Conservation (phyloP, 1,284 basidiomycete species). For the Microbotryomycetes sp. region DNA sequence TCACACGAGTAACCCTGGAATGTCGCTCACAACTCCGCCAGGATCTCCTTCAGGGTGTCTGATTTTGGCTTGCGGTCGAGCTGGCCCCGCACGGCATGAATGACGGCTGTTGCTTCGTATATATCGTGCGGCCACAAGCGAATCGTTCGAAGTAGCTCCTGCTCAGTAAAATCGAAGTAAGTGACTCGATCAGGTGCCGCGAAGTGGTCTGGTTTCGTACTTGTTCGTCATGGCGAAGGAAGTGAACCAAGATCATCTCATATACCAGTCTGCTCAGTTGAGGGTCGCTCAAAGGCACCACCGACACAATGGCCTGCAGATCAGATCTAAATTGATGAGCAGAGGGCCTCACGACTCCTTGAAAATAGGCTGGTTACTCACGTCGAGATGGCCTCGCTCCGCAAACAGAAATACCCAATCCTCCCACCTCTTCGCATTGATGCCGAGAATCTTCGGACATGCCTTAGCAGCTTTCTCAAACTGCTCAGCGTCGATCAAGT, state of each 20-base stretch:
- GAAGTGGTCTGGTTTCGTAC: slow-evolving; percentile 46
- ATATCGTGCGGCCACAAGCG: slow-evolving; percentile 84
- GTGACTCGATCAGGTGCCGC: background rate
- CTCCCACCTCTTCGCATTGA: slow-evolving; percentile 79
- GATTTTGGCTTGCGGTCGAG: slow-evolving; percentile 56
- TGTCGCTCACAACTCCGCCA: slow-evolving; percentile 71
- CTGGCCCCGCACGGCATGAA: slow-evolving; percentile 77
- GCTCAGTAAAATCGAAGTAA: background rate
- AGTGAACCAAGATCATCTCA: slow-evolving; percentile 88
- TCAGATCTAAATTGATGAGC: background rate
- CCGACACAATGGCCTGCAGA: slow-evolving; percentile 72
- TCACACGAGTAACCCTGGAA: background rate
- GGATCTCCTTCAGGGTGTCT: slow-evolving; percentile 75
- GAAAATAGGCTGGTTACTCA: slow-evolving; percentile 41
- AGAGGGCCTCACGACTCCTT: background rate
- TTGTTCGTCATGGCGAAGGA: slow-evolving; percentile 67
- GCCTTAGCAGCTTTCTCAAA: slow-evolving; percentile 75
- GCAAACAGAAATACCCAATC: slow-evolving; percentile 90
- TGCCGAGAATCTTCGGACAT: slow-evolving; percentile 79
- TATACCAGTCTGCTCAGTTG: slow-evolving; percentile 79
- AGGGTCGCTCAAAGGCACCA: slow-evolving; percentile 75
- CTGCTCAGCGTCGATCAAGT: slow-evolving; percentile 70
- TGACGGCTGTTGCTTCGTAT: slow-evolving; percentile 80
- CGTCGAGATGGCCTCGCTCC: slow-evolving; percentile 71
- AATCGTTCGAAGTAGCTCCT: slow-evolving; percentile 72